Conservation (phyloP, 352 stramenopile genomes). For the Pythium insidiosum region DNA sequence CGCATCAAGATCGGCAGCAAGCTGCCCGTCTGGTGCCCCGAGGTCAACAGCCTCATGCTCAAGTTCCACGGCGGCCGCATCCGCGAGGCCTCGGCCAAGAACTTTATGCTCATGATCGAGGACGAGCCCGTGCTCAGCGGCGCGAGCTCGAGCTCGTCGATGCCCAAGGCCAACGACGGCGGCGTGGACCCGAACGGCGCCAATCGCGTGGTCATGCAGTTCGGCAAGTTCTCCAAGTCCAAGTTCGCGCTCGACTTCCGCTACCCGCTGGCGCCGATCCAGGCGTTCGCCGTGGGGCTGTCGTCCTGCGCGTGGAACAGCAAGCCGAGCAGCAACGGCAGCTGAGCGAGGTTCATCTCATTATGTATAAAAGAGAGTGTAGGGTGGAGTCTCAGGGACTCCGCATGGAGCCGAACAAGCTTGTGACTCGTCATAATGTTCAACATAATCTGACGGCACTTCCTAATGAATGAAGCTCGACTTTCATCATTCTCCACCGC, state of each 20-base stretch:
- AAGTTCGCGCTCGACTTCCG: constrained; percentile 86
- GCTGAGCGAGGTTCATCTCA: too few species aligned
- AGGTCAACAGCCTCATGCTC: constrained; percentile 84
- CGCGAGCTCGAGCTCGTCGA: not conserved
- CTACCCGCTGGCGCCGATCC: constrained; percentile 75
- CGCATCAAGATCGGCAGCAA: constrained; percentile 81
- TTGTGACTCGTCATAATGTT: constrained; percentile 62
- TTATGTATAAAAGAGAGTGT: constrained; percentile 5
- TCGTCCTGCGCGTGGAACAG: constrained; percentile 81
- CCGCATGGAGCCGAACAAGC: constrained; percentile 21
- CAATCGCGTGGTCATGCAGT: constrained; percentile 77
- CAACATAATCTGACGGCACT: constrained; percentile 70
- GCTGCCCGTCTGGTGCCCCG: constrained; percentile 77
- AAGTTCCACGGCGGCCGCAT: constrained; percentile 86
- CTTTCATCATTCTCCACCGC: constrained; percentile 52
- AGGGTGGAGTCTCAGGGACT: constrained; percentile 45
- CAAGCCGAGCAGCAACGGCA: too few species aligned
- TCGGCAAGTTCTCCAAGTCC: constrained; percentile 83
- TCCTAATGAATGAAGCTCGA: constrained; percentile 62
- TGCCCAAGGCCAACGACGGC: constrained; percentile 5
- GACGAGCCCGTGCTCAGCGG: constrained; percentile 37
- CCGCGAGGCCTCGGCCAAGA: constrained; percentile 83
- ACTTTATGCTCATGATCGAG: constrained; percentile 85
- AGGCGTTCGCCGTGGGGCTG: constrained; percentile 82
- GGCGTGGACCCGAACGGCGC: constrained; percentile 28